Percentiles rank a stretch among this genome's conserved stretches.
Conservation (phyloP, 2,329 filamentous ascomycete genomes). For the Monosporascus cannonballus region DNA sequence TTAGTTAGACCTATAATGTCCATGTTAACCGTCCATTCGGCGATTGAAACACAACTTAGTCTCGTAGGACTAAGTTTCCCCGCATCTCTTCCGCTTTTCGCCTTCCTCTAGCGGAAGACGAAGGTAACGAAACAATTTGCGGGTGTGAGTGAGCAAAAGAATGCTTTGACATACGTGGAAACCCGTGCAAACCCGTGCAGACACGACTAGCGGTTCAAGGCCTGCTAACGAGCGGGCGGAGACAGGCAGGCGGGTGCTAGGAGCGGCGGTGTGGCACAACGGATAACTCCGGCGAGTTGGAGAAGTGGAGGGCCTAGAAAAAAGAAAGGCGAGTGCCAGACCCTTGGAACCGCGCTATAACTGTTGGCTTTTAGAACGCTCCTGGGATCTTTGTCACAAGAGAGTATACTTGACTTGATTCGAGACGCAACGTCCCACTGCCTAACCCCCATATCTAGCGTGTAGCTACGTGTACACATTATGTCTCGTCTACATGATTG, state of each 20-base stretch:
- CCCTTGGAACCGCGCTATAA: neutral
- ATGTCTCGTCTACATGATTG: no score
- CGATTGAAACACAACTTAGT: neutral
- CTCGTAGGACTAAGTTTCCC: neutral
- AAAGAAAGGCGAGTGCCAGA: neutral
- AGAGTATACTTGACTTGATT: neutral
- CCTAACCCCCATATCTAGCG: no score
- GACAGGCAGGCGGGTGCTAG: neutral
- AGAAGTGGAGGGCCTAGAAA: neutral
- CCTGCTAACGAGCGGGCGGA: neutral
- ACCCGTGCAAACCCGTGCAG: neutral
- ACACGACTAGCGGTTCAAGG: neutral
- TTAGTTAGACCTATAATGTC: no score
- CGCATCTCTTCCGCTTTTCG: neutral
- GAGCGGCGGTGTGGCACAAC: neutral
- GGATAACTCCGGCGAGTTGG: neutral
- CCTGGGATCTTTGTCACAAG: no score
- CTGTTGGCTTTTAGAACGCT: neutral
- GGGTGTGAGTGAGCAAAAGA: neutral
- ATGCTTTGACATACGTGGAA: neutral
- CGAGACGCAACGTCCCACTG: no score
- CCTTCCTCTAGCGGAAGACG: no score
- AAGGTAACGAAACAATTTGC: neutral
- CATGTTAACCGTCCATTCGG: no score
- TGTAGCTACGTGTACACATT: no score